Percentiles rank a stretch among this genome's conserved stretches.
Conservation (phyloP, 179 eudicot genomes). For the Amaranthus tricolor region DNA sequence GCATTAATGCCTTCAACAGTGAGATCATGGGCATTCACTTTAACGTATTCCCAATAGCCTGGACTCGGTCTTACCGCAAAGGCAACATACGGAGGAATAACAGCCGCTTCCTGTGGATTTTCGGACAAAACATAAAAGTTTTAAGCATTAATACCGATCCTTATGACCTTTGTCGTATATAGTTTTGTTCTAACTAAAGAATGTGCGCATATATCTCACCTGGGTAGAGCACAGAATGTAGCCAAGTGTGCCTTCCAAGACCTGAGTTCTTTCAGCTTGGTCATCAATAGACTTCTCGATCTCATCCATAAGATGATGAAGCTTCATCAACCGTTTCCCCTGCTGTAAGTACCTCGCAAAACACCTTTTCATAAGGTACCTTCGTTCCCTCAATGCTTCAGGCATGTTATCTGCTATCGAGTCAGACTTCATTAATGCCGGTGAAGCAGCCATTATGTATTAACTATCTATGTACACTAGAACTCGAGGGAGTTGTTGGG, state of each 20-base stretch:
- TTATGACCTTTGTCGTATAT: background rate
- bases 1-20: conserved; percentile 59
- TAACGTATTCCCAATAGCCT: conserved; percentile 73
- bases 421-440: conserved; percentile 45
- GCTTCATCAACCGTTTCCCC: conserved; percentile 82
- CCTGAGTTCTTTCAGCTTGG: conserved; percentile 57
- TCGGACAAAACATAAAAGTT: conserved; percentile 1
- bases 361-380: conserved; percentile 72
- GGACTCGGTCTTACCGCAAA: conserved; percentile 80
- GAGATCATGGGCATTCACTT: conserved; percentile 67
- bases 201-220: conserved; percentile 30
- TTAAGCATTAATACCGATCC: background rate
- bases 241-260: conserved; percentile 78
- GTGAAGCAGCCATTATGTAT: conserved; percentile 42
- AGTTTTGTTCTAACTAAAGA: background rate
- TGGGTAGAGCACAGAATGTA: conserved; percentile 68
- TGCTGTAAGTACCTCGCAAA: conserved; percentile 56
- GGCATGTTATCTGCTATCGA: conserved; percentile 69
- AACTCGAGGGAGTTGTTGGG: background rate
- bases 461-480: background rate
- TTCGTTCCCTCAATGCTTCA: conserved; percentile 59
- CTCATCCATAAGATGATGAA: conserved; percentile 61
- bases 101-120: conserved; percentile 80
- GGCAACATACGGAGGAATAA: conserved; percentile 76
- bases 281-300: conserved; percentile 70